phyloP scores from a whole-genome alignment of 768 basidiomycete species.

The Leccinum pellstonianum region DNA sequence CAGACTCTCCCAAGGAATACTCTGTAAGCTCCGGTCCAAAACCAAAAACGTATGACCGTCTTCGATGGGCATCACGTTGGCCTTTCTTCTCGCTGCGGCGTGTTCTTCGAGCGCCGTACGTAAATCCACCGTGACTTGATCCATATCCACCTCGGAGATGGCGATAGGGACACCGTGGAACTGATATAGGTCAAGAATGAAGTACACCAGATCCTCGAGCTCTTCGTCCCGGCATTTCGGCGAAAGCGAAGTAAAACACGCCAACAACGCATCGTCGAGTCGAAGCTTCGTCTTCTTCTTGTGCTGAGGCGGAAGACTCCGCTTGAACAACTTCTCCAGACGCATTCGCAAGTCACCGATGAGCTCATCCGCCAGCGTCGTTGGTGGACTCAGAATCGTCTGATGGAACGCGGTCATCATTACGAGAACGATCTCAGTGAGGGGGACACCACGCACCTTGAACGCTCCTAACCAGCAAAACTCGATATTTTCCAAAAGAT shows the following conservation, averaged over 20 bases:
- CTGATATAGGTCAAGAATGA: conserved; percentile 91
- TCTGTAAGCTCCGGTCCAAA: conserved; percentile 85
- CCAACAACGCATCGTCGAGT: conserved; percentile 74
- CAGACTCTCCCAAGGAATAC: conserved; percentile 94
- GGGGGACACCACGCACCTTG: conserved; percentile 59
- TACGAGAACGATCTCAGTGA: not conserved
- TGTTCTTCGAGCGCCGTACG: conserved; percentile 76
- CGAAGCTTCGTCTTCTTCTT: conserved; percentile 55
- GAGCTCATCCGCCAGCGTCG: conserved; percentile 40
- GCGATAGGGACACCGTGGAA: conserved; percentile 89
- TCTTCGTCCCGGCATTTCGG: conserved; percentile 89
- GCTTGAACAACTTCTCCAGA: conserved; percentile 75
- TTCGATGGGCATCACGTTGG: conserved; percentile 24
- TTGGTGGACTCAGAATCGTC: conserved; percentile 62
- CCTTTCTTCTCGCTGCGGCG: conserved; percentile 37
- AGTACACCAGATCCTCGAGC: conserved; percentile 91
- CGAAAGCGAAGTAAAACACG: conserved; percentile 82
- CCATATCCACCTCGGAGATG: conserved; percentile 87
- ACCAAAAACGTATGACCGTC: conserved; percentile 85
- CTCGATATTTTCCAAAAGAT: conserved; percentile 81
- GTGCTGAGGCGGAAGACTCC: conserved; percentile 58
- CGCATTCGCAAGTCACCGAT: conserved; percentile 60
- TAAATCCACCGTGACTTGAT: conserved; percentile 86
- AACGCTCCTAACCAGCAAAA: conserved; percentile 97
- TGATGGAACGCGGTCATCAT: not conserved